Base-by-base conservation (phyloP, 139 green algal species). In the Closterium sp. region DNA sequence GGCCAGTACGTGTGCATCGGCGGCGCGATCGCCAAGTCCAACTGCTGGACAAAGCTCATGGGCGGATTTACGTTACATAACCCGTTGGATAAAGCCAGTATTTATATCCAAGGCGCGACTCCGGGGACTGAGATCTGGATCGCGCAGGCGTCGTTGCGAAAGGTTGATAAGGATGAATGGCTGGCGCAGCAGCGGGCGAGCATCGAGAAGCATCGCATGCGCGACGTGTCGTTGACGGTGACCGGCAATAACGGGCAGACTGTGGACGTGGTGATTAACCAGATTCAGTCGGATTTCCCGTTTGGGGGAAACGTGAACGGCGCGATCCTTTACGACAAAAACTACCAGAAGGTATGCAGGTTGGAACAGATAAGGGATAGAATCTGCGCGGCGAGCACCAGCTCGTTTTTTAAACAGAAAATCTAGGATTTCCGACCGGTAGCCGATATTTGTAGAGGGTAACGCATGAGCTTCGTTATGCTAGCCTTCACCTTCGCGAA, bases 211-310 rank as follows among this genome's bases (percentile, higher is more conserved):
- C 34, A 90, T 70, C 70, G 90, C 29, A 90, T 38, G 90, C 70
- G 90, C 21, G 70, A 90, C 28, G 79, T 92, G 17, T 9, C 24
- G 27, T 45, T 92, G 22, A 50, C 84, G 24, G 32, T 92, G 32
- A 30, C 17, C 2, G n/a, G 28, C 22, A 32, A 30, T 29, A 42
- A 11, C 24, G 90, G 90, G 24, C 38, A 50, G 29, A n/a, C 90
- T 30, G 42, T 88, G 28, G 79, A 85, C 28, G 70, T 31, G 31
- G 28, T 42, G n/a, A 89, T 92, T 30, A 30, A 89, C n/a, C 90
- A 92, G 90, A 90, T 90, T 28, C 31, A 86, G 22, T 92, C 90
- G 42, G 70, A 62, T 29, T 92, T 92, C 21, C 90, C 90, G 17
- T 92, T 92, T 92, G 90, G 90, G 5, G 90, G 22, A 7, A 85